Percentiles rank a stretch among this genome's conserved stretches.
Conservation (phyloP, 2,329 filamentous ascomycete species). For the Diplodia sapinea region DNA sequence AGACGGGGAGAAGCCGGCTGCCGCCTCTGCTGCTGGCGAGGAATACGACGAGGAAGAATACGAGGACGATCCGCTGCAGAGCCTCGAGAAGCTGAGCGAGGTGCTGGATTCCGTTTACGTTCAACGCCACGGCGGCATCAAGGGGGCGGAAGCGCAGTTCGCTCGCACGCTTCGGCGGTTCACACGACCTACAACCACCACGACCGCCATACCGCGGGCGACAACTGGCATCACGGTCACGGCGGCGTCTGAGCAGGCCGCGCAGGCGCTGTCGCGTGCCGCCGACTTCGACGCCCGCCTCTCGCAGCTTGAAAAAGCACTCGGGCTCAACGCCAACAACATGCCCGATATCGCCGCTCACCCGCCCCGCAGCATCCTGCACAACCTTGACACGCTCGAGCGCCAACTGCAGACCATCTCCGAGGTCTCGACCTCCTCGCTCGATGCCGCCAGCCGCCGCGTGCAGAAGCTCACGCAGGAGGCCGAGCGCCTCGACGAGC, state of each 20-base stretch:
- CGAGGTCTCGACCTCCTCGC: conserved; percentile 71
- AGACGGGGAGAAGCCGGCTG: conserved; percentile 35
- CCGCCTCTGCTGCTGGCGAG: conserved; percentile 39
- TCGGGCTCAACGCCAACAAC: conserved; percentile 76
- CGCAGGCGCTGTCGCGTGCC: conserved; percentile 75
- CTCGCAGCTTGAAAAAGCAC: conserved; percentile 74
- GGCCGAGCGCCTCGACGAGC: conserved; percentile 72
- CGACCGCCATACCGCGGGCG: conserved; percentile 8
- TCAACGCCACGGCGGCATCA: conserved; percentile 43
- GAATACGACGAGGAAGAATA: conserved; percentile 48
- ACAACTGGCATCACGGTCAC: conserved; percentile 9
- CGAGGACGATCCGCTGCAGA: conserved; percentile 56
- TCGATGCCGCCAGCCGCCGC: conserved; percentile 73
- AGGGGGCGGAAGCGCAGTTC: conserved; percentile 46
- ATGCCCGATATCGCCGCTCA: conserved; percentile 64
- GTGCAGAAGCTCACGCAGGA: conserved; percentile 74
- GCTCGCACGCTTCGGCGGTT: conserved; percentile 45
- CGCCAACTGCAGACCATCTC: conserved; percentile 79
- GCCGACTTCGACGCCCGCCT: conserved; percentile 88
- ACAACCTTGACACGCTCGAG: conserved; percentile 79
- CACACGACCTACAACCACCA: conserved; percentile 33
- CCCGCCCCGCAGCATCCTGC: conserved; percentile 72
- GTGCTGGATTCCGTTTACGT: conserved; percentile 70
- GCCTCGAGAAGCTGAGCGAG: conserved; percentile 71
- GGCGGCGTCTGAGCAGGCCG: conserved; percentile 38